Conservation (phyloP, 805 yeast genomes). For the Pichia cabralensis region DNA sequence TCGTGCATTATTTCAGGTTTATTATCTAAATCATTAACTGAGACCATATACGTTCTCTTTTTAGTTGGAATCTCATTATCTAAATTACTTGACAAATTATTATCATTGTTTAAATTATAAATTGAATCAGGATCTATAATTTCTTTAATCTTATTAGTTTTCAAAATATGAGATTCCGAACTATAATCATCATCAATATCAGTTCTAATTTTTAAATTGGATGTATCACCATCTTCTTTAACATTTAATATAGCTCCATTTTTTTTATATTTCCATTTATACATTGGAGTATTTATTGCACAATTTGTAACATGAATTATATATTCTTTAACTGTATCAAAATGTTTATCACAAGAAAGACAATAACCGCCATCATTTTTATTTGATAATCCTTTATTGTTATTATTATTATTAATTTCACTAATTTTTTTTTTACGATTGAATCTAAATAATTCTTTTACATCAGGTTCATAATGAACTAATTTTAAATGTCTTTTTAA, state of each 20-base stretch:
- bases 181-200: no score
- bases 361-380: constrained; percentile 53
- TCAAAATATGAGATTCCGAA: no score
- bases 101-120: no score
- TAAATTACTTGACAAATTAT: not conserved
- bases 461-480: constrained; percentile 49
- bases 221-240: not conserved
- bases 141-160: no score
- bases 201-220: no score
- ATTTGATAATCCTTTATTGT: constrained; percentile 13
- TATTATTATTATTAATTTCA: constrained; percentile 9
- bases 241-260: constrained; percentile 24
- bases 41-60: not conserved
- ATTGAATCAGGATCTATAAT: no score
- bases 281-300: constrained; percentile 32
- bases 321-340: constrained; percentile 44
- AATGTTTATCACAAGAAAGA: constrained; percentile 49
- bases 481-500: constrained; percentile 61
- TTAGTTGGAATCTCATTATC: not conserved
- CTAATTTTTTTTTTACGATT: not conserved
- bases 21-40: constrained; percentile 4
- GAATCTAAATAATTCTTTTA: not conserved
- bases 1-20: constrained; percentile 8
- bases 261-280: constrained; percentile 25
- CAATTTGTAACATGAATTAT: constrained; percentile 59